Percentiles rank a stretch among this genome's conserved stretches.
Evolutionary conservation across 225 moss, liverwort and hornwort genomes (phyloP).

Genomic region (Physcomitrellopsis africana): DNA sequence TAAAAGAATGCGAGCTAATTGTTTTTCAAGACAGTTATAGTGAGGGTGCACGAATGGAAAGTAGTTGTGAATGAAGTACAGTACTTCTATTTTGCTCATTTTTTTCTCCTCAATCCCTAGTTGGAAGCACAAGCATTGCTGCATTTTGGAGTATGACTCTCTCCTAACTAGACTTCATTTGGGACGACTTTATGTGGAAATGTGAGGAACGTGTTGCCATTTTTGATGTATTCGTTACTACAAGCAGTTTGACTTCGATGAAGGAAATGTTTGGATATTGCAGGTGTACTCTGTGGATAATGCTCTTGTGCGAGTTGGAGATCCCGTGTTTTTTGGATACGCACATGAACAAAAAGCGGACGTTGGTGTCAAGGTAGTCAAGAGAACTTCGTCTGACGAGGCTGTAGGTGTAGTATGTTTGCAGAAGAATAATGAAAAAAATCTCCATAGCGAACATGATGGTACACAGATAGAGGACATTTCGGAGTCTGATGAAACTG

Average conservation of each 20-base stretch:
- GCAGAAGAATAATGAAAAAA: constrained; percentile 23
- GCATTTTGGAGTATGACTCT: not conserved
- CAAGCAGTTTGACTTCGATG: constrained; percentile 11
- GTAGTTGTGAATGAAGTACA: not conserved
- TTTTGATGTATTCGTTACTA: not conserved
- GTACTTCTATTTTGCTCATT: not conserved
- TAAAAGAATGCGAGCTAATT: no score
- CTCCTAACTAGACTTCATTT: not conserved
- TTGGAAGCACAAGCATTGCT: not conserved
- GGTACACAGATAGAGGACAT: constrained; percentile 19
- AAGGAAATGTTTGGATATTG: constrained; percentile 15
- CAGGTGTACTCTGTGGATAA: constrained; percentile 94
- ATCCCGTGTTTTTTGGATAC: constrained; percentile 94
- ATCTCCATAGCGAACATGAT: not conserved
- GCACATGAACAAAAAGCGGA: constrained; percentile 70
- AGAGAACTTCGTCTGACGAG: constrained; percentile 66
- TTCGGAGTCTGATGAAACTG: constrained; percentile 32
- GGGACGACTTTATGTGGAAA: not conserved
- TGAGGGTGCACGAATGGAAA: not conserved
- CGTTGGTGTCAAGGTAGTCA: constrained; percentile 79
- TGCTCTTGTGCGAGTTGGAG: constrained; percentile 79
- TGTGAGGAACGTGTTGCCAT: constrained; percentile 1
- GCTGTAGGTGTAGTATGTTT: constrained; percentile 81
- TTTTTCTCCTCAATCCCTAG: not conserved
- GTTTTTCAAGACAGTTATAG: not conserved